Evolutionary conservation across 352 stramenopile genomes (phyloP).

Genomic region (Pythium guiyangense): DNA sequence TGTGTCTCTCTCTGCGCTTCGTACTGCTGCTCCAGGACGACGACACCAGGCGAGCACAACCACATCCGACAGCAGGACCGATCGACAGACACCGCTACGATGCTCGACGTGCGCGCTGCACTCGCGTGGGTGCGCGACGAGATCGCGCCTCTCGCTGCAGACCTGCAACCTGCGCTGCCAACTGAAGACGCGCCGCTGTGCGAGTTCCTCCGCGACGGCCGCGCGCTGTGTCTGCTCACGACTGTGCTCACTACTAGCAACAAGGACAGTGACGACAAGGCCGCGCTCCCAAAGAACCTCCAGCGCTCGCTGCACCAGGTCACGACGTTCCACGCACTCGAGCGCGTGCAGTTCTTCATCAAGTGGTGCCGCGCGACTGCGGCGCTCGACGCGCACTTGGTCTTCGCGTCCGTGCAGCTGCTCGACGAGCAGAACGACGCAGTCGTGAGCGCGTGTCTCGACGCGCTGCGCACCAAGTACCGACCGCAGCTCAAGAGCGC

Average conservation of each 20-base stretch:
- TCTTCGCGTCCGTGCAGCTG: slow-evolving; percentile 79
- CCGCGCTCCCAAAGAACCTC: slow-evolving; percentile 63
- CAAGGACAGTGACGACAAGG: slow-evolving; percentile 5
- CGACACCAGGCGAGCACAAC: slow-evolving; percentile 3
- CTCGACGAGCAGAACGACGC: slow-evolving; percentile 73
- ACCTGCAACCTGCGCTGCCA: slow-evolving; percentile 22
- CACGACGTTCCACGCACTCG: slow-evolving; percentile 76
- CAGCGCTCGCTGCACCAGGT: slow-evolving; percentile 61
- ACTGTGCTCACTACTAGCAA: slow-evolving; percentile 23
- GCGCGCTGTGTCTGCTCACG: slow-evolving; percentile 65
- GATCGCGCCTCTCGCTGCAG: slow-evolving; percentile 29
- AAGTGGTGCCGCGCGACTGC: slow-evolving; percentile 63
- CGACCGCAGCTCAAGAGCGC: slow-evolving; percentile 19
- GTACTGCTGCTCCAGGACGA: not conserved
- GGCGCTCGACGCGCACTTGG: slow-evolving; percentile 57
- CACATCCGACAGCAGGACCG: not conserved
- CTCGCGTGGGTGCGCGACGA: slow-evolving; percentile 62
- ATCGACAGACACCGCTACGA: not conserved
- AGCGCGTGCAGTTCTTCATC: slow-evolving; percentile 85
- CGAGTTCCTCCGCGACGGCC: slow-evolving; percentile 70
- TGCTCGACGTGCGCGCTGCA: slow-evolving; percentile 6
- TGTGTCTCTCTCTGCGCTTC: too few species aligned
- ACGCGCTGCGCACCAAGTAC: slow-evolving; percentile 57
- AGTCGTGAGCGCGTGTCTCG: slow-evolving; percentile 53
- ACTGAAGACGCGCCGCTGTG: slow-evolving; percentile 39